Percentiles rank a stretch among this genome's conserved stretches.
phyloP scores from a whole-genome alignment of 768 basidiomycete species.

The Boletus subparvulus region DNA sequence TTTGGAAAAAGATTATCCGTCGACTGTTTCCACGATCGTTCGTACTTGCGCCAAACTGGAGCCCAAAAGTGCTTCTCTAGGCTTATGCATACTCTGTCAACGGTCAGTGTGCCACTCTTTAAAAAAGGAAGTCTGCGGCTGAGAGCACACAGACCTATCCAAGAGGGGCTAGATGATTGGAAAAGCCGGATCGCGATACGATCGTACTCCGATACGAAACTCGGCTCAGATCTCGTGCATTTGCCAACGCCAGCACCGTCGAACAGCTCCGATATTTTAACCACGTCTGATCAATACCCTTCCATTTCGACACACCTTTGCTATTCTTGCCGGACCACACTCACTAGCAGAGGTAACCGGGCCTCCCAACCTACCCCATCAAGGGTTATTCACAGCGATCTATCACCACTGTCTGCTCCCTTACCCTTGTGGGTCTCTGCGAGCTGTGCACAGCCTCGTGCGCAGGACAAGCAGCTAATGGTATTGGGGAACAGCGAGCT shows the following conservation, averaged over 20 bases:
- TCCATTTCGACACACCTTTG: conserved; percentile 49
- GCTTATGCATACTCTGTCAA: conserved; percentile 61
- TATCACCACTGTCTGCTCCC: conserved; percentile 16
- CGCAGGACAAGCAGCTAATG: not conserved
- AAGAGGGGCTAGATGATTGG: conserved; percentile 68
- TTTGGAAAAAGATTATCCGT: conserved; percentile 79
- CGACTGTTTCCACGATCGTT: conserved; percentile 81
- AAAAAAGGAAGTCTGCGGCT: not conserved
- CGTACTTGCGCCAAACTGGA: conserved; percentile 78
- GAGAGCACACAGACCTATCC: conserved; percentile 50
- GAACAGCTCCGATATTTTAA: not conserved
- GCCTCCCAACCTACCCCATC: conserved; percentile 24
- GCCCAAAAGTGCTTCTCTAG: conserved; percentile 54
- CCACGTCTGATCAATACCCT: conserved; percentile 1
- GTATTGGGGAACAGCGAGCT: conserved; percentile 25
- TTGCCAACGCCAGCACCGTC: not conserved
- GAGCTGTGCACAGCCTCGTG: not conserved
- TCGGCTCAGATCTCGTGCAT: conserved; percentile 16
- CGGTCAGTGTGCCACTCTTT: conserved; percentile 41
- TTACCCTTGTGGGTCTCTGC: conserved; percentile 37
- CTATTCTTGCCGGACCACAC: conserved; percentile 60
- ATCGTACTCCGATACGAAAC: conserved; percentile 33
- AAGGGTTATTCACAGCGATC: not conserved
- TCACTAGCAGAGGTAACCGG: conserved; percentile 58
- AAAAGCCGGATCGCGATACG: conserved; percentile 73